phyloP scores from a whole-genome alignment of 192 early-diverging fungal species.

The Endogone sp. region DNA sequence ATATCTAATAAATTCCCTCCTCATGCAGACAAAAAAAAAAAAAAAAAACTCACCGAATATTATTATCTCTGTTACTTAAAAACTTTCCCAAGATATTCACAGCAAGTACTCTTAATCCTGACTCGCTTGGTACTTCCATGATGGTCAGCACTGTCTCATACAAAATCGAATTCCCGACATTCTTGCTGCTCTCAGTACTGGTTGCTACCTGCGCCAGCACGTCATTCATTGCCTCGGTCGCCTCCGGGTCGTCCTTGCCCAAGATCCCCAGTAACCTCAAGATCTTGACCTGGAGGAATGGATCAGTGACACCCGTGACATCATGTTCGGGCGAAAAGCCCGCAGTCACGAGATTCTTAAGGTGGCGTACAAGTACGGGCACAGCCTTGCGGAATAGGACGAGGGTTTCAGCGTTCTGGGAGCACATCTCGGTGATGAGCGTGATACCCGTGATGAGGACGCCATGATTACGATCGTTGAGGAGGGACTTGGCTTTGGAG shows the following conservation, averaged over 20 bases:
- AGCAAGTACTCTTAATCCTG: conserved; percentile 86
- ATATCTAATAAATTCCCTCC: neutral
- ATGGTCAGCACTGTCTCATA: conserved; percentile 98
- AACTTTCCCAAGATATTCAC: conserved; percentile 99
- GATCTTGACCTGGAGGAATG: conserved; percentile 95
- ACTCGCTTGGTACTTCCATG: conserved; percentile 91
- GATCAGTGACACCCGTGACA: conserved; percentile 95
- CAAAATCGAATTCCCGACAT: conserved; percentile 95
- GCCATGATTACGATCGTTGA: conserved; percentile 94
- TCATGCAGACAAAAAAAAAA: conserved; percentile 7
- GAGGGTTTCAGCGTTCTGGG: conserved; percentile 60
- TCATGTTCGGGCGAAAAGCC: conserved; percentile 93
- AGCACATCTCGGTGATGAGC: conserved; percentile 88
- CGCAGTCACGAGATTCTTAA: conserved; percentile 82
- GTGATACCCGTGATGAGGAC: conserved; percentile 90
- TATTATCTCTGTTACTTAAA: conserved; percentile 93
- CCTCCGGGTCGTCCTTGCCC: conserved; percentile 73
- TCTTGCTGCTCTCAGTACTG: conserved; percentile 90
- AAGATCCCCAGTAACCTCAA: conserved; percentile 86
- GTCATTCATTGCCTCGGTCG: conserved; percentile 94
- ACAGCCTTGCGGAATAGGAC: conserved; percentile 74
- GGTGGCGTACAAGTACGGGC: conserved; percentile 78
- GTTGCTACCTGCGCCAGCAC: conserved; percentile 96
- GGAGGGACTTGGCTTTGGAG: conserved; percentile 60
- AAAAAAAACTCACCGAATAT: conserved; percentile 68